These are phyloP conservation scores for Aspergillus sp. DNA, from an alignment of 2,329 filamentous ascomycete genomes.

Conservation along the genomic window DNA sequence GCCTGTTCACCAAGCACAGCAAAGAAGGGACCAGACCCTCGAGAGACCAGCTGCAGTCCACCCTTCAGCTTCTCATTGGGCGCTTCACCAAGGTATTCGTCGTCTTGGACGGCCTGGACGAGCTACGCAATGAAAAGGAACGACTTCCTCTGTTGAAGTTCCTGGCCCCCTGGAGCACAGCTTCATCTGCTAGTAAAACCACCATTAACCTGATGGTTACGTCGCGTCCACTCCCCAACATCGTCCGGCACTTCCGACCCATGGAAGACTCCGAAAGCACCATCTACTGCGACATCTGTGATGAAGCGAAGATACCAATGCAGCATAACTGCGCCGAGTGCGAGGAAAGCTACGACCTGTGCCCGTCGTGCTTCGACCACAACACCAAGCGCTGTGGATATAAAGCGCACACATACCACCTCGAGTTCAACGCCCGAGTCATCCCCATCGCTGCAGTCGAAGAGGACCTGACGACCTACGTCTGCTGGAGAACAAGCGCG, in stretches of 20 bases:
- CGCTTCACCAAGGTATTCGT: constrained; percentile 8
- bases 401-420: background rate
- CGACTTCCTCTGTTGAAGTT: background rate
- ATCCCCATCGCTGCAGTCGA: constrained; percentile 4
- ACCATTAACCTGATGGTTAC: constrained; percentile 10
- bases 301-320: background rate
- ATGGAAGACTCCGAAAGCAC: too few species aligned
- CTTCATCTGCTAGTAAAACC: background rate
- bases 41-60: background rate
- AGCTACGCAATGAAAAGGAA: constrained; percentile 1
- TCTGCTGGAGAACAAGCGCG: background rate
- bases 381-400: constrained; percentile 2
- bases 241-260: background rate
- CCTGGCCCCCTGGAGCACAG: background rate
- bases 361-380: background rate
- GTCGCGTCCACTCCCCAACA: constrained; percentile 3
- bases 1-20: background rate
- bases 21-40: background rate
- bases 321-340: constrained; percentile 3
- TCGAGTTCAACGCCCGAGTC: background rate
- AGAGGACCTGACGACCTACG: constrained; percentile 8
- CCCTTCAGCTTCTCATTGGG: background rate
- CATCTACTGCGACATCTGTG: background rate
- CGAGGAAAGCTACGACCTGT: constrained; percentile 3
- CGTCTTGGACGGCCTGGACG: constrained; percentile 10